These are phyloP conservation scores for Discostella stelligera DNA, from an alignment of 352 stramenopile genomes.

Conservation along the genomic window DNA sequence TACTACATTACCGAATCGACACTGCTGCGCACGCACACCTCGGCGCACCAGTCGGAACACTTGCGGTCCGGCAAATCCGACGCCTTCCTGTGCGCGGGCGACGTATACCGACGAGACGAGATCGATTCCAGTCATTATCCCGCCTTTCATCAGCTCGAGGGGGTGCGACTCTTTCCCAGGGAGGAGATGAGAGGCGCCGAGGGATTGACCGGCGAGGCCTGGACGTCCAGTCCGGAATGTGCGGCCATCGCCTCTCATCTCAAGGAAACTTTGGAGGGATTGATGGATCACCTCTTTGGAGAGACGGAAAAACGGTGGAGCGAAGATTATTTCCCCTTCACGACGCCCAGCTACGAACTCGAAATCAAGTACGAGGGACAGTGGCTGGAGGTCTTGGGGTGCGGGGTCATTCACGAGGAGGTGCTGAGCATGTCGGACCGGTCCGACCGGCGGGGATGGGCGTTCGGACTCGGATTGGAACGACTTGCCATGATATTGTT, in stretches of 20 bases:
- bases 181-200: conserved; percentile 30
- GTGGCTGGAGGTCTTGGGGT: conserved; percentile 99
- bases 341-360: conserved; percentile 95
- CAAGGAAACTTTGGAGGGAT: conserved; percentile 91
- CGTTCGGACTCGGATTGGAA: conserved; percentile 97
- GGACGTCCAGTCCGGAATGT: conserved; percentile 39
- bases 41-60: conserved; percentile 90
- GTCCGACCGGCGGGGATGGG: conserved; percentile 87
- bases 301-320: conserved; percentile 96
- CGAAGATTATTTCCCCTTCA: conserved; percentile 99
- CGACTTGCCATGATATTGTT: conserved; percentile 99
- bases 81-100: conserved; percentile 91
- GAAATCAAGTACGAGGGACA: conserved; percentile 98
- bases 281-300: conserved; percentile 90
- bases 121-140: conserved; percentile 99
- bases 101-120: conserved; percentile 97
- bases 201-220: conserved; percentile 47
- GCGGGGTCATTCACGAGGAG: conserved; percentile 93
- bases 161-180: conserved; percentile 89
- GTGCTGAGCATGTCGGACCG: conserved; percentile 87
- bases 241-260: conserved; percentile 90
- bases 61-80: conserved; percentile 86
- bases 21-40: conserved; percentile 84
- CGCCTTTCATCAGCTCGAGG: conserved; percentile 99
- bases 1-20: conserved; percentile 78